These are phyloP conservation scores for Radiomyces spectabilis DNA, from an alignment of 192 early-diverging fungal species.

Conservation along the genomic window DNA sequence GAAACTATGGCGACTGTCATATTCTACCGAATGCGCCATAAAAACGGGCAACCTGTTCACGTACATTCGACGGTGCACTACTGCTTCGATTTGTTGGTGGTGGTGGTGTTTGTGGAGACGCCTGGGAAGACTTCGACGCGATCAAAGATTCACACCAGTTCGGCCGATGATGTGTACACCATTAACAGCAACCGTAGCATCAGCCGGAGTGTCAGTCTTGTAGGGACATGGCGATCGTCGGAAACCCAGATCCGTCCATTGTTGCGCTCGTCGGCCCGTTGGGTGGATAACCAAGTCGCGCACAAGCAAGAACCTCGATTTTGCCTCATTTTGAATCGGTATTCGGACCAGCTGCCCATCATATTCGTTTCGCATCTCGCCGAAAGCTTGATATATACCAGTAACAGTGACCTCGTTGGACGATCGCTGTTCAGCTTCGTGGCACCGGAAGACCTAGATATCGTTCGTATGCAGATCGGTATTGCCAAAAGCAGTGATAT, in stretches of 20 bases:
- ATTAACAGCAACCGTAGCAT: neutral
- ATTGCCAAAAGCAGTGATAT: slow-evolving; percentile 4
- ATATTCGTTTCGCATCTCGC: slow-evolving; percentile 1
- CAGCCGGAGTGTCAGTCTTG: neutral
- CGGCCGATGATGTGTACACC: neutral
- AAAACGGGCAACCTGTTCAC: slow-evolving; percentile 21
- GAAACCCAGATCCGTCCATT: neutral
- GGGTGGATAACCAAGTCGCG: neutral
- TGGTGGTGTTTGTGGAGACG: neutral
- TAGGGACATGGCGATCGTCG: neutral
- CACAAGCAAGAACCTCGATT: slow-evolving; percentile 9
- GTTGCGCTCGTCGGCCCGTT: neutral
- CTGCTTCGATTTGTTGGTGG: slow-evolving; percentile 16
- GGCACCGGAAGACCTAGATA: neutral
- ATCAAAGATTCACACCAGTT: neutral
- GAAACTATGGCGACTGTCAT: slow-evolving; percentile 34
- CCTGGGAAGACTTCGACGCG: neutral
- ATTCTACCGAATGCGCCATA: slow-evolving; percentile 26
- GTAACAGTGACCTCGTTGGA: neutral
- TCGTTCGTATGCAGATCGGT: neutral
- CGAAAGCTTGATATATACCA: neutral
- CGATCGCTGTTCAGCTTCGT: slow-evolving; percentile 9
- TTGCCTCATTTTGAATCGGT: slow-evolving; percentile 13
- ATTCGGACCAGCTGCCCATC: neutral
- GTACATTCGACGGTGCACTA: slow-evolving; percentile 17